Conservation (phyloP, 257 asterid species). For the Gynochthodes officinalis region DNA sequence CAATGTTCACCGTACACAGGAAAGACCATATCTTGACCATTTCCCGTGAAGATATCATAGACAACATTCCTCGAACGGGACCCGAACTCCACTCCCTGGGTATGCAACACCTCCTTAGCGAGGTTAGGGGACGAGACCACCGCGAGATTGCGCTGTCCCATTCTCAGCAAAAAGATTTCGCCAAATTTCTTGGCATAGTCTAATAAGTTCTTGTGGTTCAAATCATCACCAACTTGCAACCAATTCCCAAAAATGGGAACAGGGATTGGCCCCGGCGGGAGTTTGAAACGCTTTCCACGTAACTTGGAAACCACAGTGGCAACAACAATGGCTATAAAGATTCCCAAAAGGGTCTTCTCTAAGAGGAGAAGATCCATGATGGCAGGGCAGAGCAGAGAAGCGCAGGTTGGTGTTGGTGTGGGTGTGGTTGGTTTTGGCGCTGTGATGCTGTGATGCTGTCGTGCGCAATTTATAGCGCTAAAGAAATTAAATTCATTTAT, state of each 20-base stretch:
- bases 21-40: conserved; percentile 95
- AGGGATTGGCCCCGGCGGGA: conserved; percentile 89
- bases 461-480: conserved; percentile 15
- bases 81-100: conserved; percentile 91
- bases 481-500: too few relatives aligned
- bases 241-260: conserved; percentile 85
- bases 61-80: conserved; percentile 86
- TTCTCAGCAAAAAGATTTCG: conserved; percentile 60
- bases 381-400: neutral
- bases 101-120: conserved; percentile 80
- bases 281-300: conserved; percentile 60
- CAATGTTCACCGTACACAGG: conserved; percentile 96
- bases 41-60: conserved; percentile 82
- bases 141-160: conserved; percentile 89
- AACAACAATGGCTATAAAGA: conserved; percentile 58
- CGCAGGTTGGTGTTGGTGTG: neutral
- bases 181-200: conserved; percentile 71
- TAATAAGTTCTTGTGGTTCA: conserved; percentile 76
- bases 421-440: neutral
- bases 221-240: conserved; percentile 88
- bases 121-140: conserved; percentile 83
- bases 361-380: conserved; percentile 68
- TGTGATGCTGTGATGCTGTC: neutral
- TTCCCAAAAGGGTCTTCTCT: conserved; percentile 63
- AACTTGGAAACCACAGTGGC: conserved; percentile 62